Percentiles rank a stretch among this genome's conserved stretches.
phyloP scores from a whole-genome alignment of 2,329 filamentous ascomycete genomes.

The Tolypocladium album region DNA sequence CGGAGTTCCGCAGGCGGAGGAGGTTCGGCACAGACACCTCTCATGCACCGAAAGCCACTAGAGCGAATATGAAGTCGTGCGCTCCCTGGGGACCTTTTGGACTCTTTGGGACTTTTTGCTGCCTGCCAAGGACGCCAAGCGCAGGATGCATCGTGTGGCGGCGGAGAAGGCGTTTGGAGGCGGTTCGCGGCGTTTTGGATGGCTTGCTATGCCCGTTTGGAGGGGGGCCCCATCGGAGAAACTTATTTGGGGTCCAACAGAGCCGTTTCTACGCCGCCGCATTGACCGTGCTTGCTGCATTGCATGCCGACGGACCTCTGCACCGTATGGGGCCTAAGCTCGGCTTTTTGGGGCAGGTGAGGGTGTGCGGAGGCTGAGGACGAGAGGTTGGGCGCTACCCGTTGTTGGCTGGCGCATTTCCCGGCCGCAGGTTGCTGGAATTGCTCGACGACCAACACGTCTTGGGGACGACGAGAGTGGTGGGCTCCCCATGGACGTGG shows the following conservation, averaged over 20 bases:
- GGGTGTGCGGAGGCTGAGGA: neutral
- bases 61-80: neutral
- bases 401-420: neutral
- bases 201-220: neutral
- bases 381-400: neutral
- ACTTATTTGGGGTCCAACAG: neutral
- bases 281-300: neutral
- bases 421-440: neutral
- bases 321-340: neutral
- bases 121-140: conserved; percentile 5
- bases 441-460: neutral
- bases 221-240: neutral
- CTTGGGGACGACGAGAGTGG: neutral
- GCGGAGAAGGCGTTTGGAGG: neutral
- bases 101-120: conserved; percentile 2
- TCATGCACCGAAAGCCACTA: neutral
- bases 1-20: neutral
- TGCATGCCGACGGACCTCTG: neutral
- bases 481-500: neutral
- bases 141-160: neutral
- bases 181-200: neutral
- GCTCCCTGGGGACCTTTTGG: conserved; percentile 1
- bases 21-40: neutral
- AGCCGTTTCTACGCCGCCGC: too few relatives aligned
- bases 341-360: neutral